A percentile compares a stretch with the other conserved stretches of the same genome.
Evolutionary conservation across 306 rosid genomes (phyloP).

Genomic region (Sicyos edulis): DNA sequence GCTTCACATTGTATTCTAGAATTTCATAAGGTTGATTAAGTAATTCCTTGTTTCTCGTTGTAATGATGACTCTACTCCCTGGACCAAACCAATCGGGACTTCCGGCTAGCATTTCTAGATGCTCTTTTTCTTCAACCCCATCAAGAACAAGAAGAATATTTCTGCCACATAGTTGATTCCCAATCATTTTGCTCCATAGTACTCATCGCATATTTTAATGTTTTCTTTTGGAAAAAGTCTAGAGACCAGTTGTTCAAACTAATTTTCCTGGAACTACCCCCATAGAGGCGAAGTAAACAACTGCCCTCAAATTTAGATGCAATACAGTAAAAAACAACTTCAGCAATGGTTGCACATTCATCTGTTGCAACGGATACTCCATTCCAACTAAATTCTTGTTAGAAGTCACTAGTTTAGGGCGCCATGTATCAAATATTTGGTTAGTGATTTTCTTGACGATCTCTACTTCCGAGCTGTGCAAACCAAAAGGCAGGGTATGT

Average conservation of each 20-base stretch:
- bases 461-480: not conserved
- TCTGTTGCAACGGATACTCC: not conserved
- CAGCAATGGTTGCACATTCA: not conserved
- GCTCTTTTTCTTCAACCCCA: no score
- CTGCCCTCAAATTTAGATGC: no score
- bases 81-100: no score
- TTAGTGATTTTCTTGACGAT: not conserved
- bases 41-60: slow-evolving; percentile 3
- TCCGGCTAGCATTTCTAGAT: no score
- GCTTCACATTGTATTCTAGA: not conserved
- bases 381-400: slow-evolving; percentile 23
- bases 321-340: not conserved
- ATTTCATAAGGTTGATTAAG: not conserved
- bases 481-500: not conserved
- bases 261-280: not conserved
- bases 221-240: not conserved
- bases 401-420: not conserved
- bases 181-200: not conserved
- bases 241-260: not conserved
- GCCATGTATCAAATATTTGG: not conserved
- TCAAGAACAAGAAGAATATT: no score
- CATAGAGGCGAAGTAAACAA: slow-evolving; percentile 19
- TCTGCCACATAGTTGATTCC: no score
- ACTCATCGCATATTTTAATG: not conserved
- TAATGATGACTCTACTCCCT: not conserved